These are phyloP conservation scores for Tardiomyces depauwii DNA, from an alignment of 1,139 yeast species.

Conservation along the genomic window DNA sequence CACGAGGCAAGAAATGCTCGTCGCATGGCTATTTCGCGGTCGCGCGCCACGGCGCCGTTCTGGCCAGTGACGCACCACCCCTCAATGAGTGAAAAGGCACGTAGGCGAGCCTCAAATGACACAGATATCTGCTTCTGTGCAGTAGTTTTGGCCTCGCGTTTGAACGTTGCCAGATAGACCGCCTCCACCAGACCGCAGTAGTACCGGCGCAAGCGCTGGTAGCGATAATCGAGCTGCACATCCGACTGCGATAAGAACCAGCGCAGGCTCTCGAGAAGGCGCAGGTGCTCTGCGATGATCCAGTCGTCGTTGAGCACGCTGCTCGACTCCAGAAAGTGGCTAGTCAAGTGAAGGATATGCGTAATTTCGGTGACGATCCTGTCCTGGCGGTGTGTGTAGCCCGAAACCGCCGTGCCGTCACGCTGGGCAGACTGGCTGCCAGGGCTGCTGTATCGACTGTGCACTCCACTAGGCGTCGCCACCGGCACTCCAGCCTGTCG, in stretches of 20 bases:
- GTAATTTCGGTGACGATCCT: constrained; percentile 64
- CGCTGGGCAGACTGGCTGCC: neutral
- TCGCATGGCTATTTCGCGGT: constrained; percentile 54
- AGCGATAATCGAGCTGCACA: constrained; percentile 58
- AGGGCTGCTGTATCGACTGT: neutral
- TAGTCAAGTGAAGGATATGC: constrained; percentile 64
- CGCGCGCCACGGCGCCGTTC: constrained; percentile 45
- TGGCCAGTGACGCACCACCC: constrained; percentile 96
- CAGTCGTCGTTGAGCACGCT: constrained; percentile 53
- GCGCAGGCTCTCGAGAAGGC: constrained; percentile 56
- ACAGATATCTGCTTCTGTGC: constrained; percentile 27
- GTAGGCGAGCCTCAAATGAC: constrained; percentile 65
- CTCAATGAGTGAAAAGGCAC: constrained; percentile 69
- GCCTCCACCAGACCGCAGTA: constrained; percentile 71
- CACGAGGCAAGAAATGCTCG: constrained; percentile 17
- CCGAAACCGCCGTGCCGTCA: constrained; percentile 2
- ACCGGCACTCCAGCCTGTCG: constrained; percentile 2
- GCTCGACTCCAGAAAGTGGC: constrained; percentile 46
- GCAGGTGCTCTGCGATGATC: constrained; percentile 53
- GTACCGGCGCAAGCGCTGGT: constrained; percentile 66
- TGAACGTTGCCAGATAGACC: constrained; percentile 40
- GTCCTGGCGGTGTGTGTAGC: constrained; percentile 26
- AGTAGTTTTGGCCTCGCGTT: constrained; percentile 42
- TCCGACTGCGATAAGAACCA: constrained; percentile 45
- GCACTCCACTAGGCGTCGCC: constrained; percentile 3